These are phyloP conservation scores for Amaranthus palmeri DNA, from an alignment of 148 eudicot genomes.

Conservation along the genomic window DNA sequence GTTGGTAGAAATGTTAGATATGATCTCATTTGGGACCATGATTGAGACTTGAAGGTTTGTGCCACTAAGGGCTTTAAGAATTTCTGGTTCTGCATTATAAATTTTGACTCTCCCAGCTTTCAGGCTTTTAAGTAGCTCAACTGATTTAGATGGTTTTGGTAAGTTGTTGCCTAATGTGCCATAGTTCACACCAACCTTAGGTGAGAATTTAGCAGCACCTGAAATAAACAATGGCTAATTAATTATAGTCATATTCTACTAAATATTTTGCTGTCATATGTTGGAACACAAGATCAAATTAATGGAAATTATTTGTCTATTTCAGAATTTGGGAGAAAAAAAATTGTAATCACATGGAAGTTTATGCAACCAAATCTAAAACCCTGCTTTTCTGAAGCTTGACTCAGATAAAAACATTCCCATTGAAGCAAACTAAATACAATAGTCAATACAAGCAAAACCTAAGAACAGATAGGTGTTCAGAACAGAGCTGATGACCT, in stretches of 20 bases:
- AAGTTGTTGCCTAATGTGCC: slow-evolving; percentile 85
- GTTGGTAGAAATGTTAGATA: slow-evolving; percentile 52
- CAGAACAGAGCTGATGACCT: no score
- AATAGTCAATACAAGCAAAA: no score
- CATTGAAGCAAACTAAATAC: slow-evolving; percentile 2
- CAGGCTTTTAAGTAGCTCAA: slow-evolving; percentile 55
- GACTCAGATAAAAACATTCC: neutral
- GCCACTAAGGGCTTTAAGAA: slow-evolving; percentile 52
- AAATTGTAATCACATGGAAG: no score
- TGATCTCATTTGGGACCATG: slow-evolving; percentile 83
- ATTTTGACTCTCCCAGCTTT: slow-evolving; percentile 65
- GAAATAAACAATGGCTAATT: slow-evolving; percentile 9
- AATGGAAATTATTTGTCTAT: no score
- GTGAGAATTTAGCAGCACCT: slow-evolving; percentile 45
- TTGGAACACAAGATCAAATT: no score
- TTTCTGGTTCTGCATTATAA: slow-evolving; percentile 57
- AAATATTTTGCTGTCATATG: neutral
- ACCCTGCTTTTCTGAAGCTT: slow-evolving; percentile 4
- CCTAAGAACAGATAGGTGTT: no score
- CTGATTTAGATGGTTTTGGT: slow-evolving; percentile 47
- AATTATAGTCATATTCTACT: neutral
- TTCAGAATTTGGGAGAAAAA: no score
- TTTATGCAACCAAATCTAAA: no score
- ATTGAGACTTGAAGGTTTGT: slow-evolving; percentile 58
- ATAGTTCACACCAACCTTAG: slow-evolving; percentile 49